These are phyloP conservation scores for Neoboletus subvelutipes DNA, from an alignment of 768 basidiomycete species.

Conservation along the genomic window DNA sequence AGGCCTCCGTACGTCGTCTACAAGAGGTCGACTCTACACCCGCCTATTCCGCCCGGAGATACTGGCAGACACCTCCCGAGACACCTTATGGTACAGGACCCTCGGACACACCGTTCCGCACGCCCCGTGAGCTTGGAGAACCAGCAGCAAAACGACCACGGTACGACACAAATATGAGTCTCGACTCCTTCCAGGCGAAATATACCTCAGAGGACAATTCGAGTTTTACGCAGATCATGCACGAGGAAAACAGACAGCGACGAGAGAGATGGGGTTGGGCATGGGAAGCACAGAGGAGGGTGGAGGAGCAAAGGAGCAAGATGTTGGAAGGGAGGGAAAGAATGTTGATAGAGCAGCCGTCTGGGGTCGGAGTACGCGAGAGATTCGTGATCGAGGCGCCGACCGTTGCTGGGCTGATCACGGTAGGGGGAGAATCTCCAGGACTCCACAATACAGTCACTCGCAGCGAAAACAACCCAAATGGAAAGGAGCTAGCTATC, in stretches of 20 bases:
- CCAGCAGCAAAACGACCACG: constrained; percentile 55
- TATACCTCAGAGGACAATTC: constrained; percentile 98
- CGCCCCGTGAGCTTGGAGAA: constrained; percentile 40
- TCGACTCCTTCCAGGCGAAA: constrained; percentile 86
- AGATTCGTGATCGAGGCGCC: constrained; percentile 64
- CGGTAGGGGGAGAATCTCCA: constrained; percentile 25
- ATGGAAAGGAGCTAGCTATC: constrained; percentile 23
- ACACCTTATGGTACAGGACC: constrained; percentile 64
- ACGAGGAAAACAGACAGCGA: constrained; percentile 82
- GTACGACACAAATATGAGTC: constrained; percentile 59
- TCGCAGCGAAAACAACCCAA: constrained; percentile 28
- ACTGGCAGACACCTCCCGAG: constrained; percentile 49
- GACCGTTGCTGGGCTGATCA: constrained; percentile 53
- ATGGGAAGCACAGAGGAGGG: constrained; percentile 85
- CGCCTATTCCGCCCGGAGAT: constrained; percentile 28
- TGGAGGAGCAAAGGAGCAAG: constrained; percentile 62
- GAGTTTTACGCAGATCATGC: constrained; percentile 90
- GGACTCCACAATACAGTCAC: constrained; percentile 1
- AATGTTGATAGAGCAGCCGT: constrained; percentile 69
- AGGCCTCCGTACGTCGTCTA: constrained; percentile 70
- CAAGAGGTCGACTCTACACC: constrained; percentile 63
- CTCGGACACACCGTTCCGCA: constrained; percentile 65
- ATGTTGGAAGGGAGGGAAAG: constrained; percentile 69
- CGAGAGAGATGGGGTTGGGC: constrained; percentile 90
- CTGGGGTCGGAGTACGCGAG: constrained; percentile 64